phyloP scores from a whole-genome alignment of 2,329 filamentous ascomycete species.

The Aspergillus persii region DNA sequence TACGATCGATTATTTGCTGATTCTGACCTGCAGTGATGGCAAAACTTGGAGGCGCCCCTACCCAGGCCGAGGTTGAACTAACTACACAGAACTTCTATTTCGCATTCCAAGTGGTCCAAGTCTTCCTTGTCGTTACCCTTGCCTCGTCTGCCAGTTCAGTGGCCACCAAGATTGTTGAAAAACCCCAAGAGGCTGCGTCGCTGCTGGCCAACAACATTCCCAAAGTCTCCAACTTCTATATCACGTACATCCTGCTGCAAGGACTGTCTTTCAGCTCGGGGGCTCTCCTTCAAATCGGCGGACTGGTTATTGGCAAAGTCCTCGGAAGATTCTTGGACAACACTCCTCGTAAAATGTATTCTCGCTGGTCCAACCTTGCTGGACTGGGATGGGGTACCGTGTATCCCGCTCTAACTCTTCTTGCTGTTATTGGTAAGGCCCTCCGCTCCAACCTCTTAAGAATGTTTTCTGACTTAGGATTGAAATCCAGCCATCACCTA shows the following conservation, averaged over 20 bases:
- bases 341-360: constrained; percentile 78
- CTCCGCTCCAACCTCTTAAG: constrained; percentile 3
- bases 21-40: constrained; percentile 60
- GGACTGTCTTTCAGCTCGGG: constrained; percentile 76
- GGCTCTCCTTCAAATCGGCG: constrained; percentile 69
- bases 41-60: constrained; percentile 76
- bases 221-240: constrained; percentile 86
- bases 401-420: constrained; percentile 76
- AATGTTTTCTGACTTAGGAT: neutral
- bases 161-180: constrained; percentile 58
- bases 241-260: constrained; percentile 92
- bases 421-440: constrained; percentile 71
- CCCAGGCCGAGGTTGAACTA: constrained; percentile 75
- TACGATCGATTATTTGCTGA: neutral
- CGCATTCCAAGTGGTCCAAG: constrained; percentile 68
- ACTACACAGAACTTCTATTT: constrained; percentile 93
- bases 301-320: constrained; percentile 71
- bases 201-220: constrained; percentile 75
- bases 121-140: constrained; percentile 84
- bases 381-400: constrained; percentile 81
- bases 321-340: constrained; percentile 72
- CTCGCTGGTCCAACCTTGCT: constrained; percentile 70
- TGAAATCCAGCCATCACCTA: constrained; percentile 69
- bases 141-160: constrained; percentile 76
- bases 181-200: constrained; percentile 61